Evolutionary conservation across 306 rosid species (phyloP), one percentile per base, ranked within the genome.

Genomic region (Mimosa bimucronata): DNA sequence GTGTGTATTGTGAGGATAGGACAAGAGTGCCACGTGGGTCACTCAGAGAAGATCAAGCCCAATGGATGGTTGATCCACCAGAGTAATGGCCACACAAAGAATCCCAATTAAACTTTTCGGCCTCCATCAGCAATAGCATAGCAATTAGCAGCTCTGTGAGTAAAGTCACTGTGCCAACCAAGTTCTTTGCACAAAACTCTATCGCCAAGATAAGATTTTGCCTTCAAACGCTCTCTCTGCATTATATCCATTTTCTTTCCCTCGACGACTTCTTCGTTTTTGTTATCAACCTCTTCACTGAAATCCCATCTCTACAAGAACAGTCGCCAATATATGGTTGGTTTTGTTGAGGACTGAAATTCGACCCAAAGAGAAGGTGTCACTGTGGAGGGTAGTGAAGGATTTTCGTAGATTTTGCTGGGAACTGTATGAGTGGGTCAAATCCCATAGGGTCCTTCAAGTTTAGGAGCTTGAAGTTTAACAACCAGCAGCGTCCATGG

Each of bases 381-480:
- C 19, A 41, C 25, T 79, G 46, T 13, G 55, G 46, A 34, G 34
- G 60, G 11, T 45, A 13, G 66, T 21, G 72, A 70, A 70, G 67
- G 42, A 21, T 67, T 40, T 38, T 15, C 52, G 12, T 40, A 69
- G 55, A 41, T 41, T 69, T 69, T 79, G 12, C 29, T 74, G 82
- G 70, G 2, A 34, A 91, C 97, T 92, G 99, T 93, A 96, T 96
- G 99, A 96, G 93, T 87, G 83, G 88, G 88, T 71, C 65, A 75
- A 88, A 76, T 37, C 65, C 83, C 75, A 74, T 38, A 11, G 83
- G 89, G 86, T 82, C 78, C 77, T 92, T 89, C 91, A 83, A 87
- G 92, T 73, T 78, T 78, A 75, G 90, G 86, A 84, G 91, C 89
- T 91, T 87, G 88, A 91, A 82, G 84, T 64, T 80, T 83, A 53